These are phyloP conservation scores for Cryptosporidium muris DNA, from an alignment of 169 alveolate genomes.

Conservation along the genomic window DNA sequence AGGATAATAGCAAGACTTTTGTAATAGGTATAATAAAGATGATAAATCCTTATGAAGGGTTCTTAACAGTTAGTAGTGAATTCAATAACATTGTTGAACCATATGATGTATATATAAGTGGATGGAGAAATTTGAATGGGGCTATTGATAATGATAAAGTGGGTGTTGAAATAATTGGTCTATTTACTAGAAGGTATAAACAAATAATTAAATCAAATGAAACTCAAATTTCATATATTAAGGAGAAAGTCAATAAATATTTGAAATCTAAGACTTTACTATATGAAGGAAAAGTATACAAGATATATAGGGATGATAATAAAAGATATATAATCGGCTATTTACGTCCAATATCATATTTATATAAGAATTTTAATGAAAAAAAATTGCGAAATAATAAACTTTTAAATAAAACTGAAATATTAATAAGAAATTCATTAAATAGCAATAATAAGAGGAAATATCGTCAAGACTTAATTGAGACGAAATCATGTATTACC, in stretches of 20 bases:
- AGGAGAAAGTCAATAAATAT: not conserved
- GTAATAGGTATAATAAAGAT: constrained; percentile 7
- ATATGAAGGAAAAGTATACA: not conserved
- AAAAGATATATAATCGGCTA: constrained; percentile 26
- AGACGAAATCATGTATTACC: no score
- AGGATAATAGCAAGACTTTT: no score
- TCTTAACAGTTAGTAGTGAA: constrained; percentile 1
- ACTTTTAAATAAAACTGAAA: not conserved
- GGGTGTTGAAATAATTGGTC: not conserved
- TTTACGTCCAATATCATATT: constrained; percentile 3
- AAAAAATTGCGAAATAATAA: not conserved
- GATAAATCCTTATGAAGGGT: constrained; percentile 9
- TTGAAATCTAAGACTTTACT: not conserved
- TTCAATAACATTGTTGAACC: not conserved
- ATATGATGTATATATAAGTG: constrained; percentile 16
- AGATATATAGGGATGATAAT: constrained; percentile 13
- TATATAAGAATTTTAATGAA: not conserved
- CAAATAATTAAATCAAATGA: not conserved
- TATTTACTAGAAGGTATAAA: not conserved
- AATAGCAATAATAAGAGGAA: no score
- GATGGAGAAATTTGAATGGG: not conserved
- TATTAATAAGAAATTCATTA: not conserved
- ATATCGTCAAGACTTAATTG: no score
- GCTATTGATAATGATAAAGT: constrained; percentile 25
- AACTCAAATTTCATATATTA: not conserved